Base-by-base conservation (phyloP, 2,329 filamentous ascomycete genomes). In the Tolypocladium endophyticum region DNA sequence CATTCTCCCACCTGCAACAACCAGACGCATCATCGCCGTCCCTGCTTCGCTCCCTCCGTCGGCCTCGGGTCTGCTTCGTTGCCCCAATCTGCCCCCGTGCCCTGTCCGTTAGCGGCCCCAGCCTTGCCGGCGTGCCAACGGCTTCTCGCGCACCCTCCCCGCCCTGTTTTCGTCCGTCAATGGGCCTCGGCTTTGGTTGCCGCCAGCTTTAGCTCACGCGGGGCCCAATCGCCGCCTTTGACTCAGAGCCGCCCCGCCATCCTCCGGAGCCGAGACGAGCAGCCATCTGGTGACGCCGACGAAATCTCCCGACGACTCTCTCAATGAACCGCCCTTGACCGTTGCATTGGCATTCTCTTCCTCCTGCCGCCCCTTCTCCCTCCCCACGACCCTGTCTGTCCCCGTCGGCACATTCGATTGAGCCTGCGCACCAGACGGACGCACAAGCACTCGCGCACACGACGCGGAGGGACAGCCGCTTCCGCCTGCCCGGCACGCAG, bases 181-280 rank as follows among this genome's bases (percentile, higher is more conserved):
- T 58, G 55, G 41, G 58, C 61, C 59, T 62, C 62, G 59, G 61
- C 60, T 63, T 54, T 55, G 38, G 53, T 54, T 35, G 50, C 28
- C 57, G 60, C 35, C 43, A 36, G 56, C 56, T 23, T 20, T 18
- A 64, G 58, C 63, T 60, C 58, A 59, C 64, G 60, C 62, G 61
- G 61, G 58, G 61, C 63, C 61, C 61, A 59, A 61, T 63, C 64
- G 63, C 61, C 61, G 59, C 55, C 36, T 47, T 66, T 66, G 65
- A 66, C 58, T 65, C 65, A 65, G 64, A 64, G 56, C 47, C 59
- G 61, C 63, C 61, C 61, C 63, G 59, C 63, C 43, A 43, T 58
- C 56, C 56, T 61, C 60, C 62, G 61, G 58, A 58, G 43, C 59
- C 56, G 61, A 58, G 59, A 55, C 59, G 23, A 54, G 36, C 57